phyloP scores from a whole-genome alignment of 306 rosid species.

The Dryas octopetala region DNA sequence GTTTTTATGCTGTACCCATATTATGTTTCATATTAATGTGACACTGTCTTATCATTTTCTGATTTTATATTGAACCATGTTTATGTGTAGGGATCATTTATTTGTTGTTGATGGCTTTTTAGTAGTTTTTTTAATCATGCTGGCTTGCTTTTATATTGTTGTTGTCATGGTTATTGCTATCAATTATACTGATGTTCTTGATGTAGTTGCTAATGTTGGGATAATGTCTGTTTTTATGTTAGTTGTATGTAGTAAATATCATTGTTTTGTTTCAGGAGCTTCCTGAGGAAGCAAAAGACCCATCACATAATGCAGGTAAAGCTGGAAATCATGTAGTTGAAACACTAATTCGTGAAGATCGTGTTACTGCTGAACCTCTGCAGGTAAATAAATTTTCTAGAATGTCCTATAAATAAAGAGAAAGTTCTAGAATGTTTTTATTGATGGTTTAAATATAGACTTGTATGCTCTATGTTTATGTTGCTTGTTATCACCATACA shows the following conservation, averaged over 20 bases:
- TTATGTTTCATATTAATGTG: not conserved
- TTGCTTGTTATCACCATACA: slow-evolving; percentile 21
- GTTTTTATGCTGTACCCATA: too few species aligned
- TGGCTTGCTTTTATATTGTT: not conserved
- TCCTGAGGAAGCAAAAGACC: slow-evolving; percentile 46
- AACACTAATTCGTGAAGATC: slow-evolving; percentile 38
- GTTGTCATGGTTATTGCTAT: not conserved
- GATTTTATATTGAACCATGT: not conserved
- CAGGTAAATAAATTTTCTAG: slow-evolving; percentile 54
- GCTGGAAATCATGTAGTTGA: slow-evolving; percentile 39
- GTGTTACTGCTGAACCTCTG: slow-evolving; percentile 48
- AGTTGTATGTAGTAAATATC: not conserved
- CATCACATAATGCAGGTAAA: slow-evolving; percentile 42
- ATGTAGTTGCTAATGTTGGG: not conserved
- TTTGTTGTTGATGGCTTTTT: not conserved
- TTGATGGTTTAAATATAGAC: slow-evolving; percentile 13
- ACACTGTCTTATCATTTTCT: not conserved
- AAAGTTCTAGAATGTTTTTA: slow-evolving; percentile 15
- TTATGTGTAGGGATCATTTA: not conserved
- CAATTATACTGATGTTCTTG: not conserved
- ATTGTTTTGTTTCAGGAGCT: slow-evolving; percentile 53
- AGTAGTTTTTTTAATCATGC: not conserved
- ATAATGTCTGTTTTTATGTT: not conserved
- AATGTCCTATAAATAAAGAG: not conserved
- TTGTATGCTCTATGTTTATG: slow-evolving; percentile 19